Evolutionary conservation across 176 grass and related monocot species (phyloP), one percentile per base, ranked within the genome.

Genomic region (Rhipidocladum racemiflorum): DNA sequence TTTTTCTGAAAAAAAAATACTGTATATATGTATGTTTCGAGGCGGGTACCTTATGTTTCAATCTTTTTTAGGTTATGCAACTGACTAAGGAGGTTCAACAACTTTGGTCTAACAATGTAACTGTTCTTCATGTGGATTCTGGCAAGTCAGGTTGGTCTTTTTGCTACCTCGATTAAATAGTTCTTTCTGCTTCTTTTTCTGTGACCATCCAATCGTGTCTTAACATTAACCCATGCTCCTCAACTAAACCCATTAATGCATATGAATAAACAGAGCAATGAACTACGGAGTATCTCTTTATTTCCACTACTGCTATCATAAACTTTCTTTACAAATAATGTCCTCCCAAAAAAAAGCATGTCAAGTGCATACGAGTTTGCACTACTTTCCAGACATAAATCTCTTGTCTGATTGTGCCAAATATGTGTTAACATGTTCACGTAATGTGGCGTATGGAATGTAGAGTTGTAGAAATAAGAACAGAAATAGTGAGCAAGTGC

Each of bases 131-230:
- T 34, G 84, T 87, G 67, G 63, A 78, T 65, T 68, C 85, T 16
- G 78, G 84, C 64, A 84, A 79, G 64, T 75, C 83, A 89, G 89
- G 94, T 97, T 13, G 9, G 46, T 57, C 7, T 2, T 30, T 45
- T 53, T 40, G 32, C 71, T 65, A 20, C 8, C 34, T 63, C 5
- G 23, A 48, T 70, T 81, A 18, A 43, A 34, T 72, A 43, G 9
- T 70, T 28, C 30, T 45, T 25, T 56, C 4, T 5, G 1, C 9
- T 15, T 81, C 35, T 5, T 15, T 81, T 48, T 5, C 3, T 42
- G 24, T 60, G 7, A 43, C 36, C 15, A 53, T 85, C 39, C n/a
- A 46, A 60, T 16, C 40, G 1, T 50, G 28, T 15, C 38, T 38
- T 46, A 27, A 25, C 7, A 38, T 38, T 48, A 20, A 61, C 5